Evolutionary conservation across 768 basidiomycete species (phyloP), one percentile per base, ranked within the genome.

Genomic region (Leucosporidium yakuticum): DNA sequence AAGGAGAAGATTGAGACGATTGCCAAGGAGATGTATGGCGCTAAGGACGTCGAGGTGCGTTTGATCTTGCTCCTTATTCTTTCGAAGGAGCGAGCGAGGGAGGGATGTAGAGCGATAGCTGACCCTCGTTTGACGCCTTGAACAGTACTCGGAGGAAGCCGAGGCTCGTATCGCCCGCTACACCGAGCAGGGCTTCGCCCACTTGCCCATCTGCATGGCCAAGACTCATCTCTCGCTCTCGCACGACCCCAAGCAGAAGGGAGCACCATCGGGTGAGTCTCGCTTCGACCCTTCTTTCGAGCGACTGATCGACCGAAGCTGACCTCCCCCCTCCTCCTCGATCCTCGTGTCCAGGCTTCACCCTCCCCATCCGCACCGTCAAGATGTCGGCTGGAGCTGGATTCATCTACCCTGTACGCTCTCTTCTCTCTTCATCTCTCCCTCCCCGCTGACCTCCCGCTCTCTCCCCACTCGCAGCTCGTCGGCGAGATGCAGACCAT

Each of bases 171-270:
- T 97, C 53, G 90, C 91, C 62, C 89, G 87, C 2, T 99, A 97
- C 80, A 91, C 91, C 66, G 85, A 84, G 62, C 95, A 97, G 80
- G 94, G 94, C 58, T 92, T 88, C 76, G 78, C 84, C 57, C 80
- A 84, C 71, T 83, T 92, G 44, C 88, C 90, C 2, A 77, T 76
- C 63, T 76, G 75, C 67, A 74, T 74, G 71, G 61, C 69, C 36
- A 72, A 74, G 83, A 98, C 95, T 8, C 95, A 96, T 70, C 91
- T 97, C 74, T 96, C 93, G 25, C 93, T 99, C 82, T 95, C 92
- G 31, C 92, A 95, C 77, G 89, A 99, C 76, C 88, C 93, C 11
- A 86, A 87, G 73, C 83, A 90, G 69, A 97, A 97, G 82, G 87
- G 88, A 73, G 92, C 88, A 0, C 93, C 96, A 1, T 85, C 86